These are phyloP conservation scores for Liquidambar formosana DNA, from an alignment of 164 flowering plant species.

Conservation along the genomic window DNA sequence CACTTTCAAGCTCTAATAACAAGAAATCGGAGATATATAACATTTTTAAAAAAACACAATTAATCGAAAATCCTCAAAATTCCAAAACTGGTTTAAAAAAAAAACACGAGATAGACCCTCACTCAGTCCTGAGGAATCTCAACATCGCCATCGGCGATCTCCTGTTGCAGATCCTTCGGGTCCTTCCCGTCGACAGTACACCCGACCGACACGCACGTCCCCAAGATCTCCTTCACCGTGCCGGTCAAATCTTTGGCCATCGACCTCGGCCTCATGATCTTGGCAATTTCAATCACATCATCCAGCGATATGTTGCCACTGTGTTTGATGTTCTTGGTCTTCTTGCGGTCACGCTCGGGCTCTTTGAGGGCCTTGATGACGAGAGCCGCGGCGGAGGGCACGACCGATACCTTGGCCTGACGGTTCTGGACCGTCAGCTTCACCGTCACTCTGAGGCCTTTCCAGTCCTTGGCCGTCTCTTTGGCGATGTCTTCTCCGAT, in stretches of 20 bases:
- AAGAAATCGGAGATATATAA: no score
- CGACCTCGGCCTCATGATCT: slow-evolving; percentile 50
- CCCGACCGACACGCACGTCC: slow-evolving; percentile 63
- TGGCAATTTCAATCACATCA: slow-evolving; percentile 60
- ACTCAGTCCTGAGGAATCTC: slow-evolving; percentile 35
- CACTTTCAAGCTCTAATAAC: no score
- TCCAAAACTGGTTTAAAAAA: slow-evolving; percentile 15
- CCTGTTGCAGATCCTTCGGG: slow-evolving; percentile 60
- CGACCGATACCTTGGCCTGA: slow-evolving; percentile 62
- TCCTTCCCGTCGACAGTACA: slow-evolving; percentile 62
- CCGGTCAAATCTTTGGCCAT: slow-evolving; percentile 60
- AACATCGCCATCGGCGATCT: slow-evolving; percentile 50
- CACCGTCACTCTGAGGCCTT: slow-evolving; percentile 61
- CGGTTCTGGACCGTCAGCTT: slow-evolving; percentile 67
- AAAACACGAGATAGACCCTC: neutral
- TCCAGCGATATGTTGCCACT: slow-evolving; percentile 54
- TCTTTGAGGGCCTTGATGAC: slow-evolving; percentile 65
- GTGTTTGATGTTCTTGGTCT: slow-evolving; percentile 61
- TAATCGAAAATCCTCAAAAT: neutral
- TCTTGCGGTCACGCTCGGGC: slow-evolving; percentile 65
- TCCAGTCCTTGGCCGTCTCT: slow-evolving; percentile 71
- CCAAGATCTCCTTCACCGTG: slow-evolving; percentile 60
- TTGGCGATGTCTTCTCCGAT: slow-evolving; percentile 66
- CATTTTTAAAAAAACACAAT: no score
- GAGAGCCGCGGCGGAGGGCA: slow-evolving; percentile 61